phyloP scores from a whole-genome alignment of 768 basidiomycete genomes.

The Leccinum pellstonianum region DNA sequence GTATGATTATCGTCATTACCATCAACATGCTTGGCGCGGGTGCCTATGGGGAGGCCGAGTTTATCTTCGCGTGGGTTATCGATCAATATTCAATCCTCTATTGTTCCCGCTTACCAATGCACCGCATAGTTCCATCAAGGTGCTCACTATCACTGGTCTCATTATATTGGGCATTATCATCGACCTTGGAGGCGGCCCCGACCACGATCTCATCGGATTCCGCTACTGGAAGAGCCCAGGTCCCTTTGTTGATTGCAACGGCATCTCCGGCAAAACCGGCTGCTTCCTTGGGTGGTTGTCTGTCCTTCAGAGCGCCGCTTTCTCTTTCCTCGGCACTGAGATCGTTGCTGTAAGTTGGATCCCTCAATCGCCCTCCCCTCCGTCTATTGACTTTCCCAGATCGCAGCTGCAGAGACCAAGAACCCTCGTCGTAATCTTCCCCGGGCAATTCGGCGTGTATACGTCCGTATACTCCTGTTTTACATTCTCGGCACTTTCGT shows the following conservation, averaged over 20 bases:
- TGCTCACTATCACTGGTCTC: constrained; percentile 76
- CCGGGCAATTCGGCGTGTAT: constrained; percentile 56
- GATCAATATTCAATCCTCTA: too few relatives aligned
- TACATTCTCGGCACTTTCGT: constrained; percentile 66
- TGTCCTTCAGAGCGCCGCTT: constrained; percentile 83
- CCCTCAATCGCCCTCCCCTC: neutral
- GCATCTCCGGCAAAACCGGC: constrained; percentile 68
- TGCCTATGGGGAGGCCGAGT: constrained; percentile 84
- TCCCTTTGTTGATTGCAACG: constrained; percentile 72
- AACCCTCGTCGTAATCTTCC: constrained; percentile 76
- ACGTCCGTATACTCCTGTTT: constrained; percentile 80
- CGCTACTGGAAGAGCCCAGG: constrained; percentile 87
- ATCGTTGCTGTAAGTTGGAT: constrained; percentile 73
- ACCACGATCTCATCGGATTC: constrained; percentile 63
- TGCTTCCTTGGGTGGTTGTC: constrained; percentile 72
- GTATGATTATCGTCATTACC: constrained; percentile 66
- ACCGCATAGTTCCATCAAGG: constrained; percentile 68
- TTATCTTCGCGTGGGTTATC: constrained; percentile 65
- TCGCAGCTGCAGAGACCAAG: constrained; percentile 87
- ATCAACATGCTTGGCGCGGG: constrained; percentile 79
- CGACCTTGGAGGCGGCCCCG: constrained; percentile 86
- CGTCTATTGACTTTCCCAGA: constrained; percentile 40
- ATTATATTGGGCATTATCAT: constrained; percentile 70
- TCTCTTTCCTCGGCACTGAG: constrained; percentile 94
- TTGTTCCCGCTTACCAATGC: neutral